Evolutionary conservation across 2,329 filamentous ascomycete species (phyloP).

Genomic region (Fusarium drepaniforme): DNA sequence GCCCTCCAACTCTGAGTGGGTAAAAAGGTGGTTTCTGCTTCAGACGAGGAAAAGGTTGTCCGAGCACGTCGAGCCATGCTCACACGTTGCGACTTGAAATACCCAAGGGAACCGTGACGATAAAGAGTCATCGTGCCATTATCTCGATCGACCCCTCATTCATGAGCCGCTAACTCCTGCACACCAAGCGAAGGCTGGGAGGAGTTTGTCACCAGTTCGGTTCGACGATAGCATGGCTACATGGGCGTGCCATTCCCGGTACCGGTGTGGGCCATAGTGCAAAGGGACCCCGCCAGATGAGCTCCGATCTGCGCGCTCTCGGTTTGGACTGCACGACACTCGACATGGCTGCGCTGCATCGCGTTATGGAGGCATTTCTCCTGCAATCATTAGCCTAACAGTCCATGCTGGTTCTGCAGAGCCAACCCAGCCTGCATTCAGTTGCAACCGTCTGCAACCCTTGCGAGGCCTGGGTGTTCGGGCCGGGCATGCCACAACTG

Average conservation of each 20-base stretch:
- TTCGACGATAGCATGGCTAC: not conserved
- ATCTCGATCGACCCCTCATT: conserved; percentile 10
- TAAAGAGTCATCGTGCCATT: conserved; percentile 20
- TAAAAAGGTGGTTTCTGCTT: not conserved
- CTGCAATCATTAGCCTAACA: conserved; percentile 10
- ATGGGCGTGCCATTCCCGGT: not conserved
- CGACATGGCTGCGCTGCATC: conserved; percentile 5
- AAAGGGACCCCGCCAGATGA: conserved; percentile 8
- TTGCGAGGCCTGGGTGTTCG: conserved; percentile 4
- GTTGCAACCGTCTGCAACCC: not conserved
- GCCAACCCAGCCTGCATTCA: not conserved
- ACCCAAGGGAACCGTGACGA: not conserved
- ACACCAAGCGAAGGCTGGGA: conserved; percentile 7
- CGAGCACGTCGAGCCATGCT: conserved; percentile 3
- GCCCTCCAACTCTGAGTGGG: not conserved
- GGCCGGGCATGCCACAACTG: conserved; percentile 18
- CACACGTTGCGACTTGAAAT: not conserved
- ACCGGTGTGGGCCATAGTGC: conserved; percentile 12
- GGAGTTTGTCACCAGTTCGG: conserved; percentile 11
- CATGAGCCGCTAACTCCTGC: conserved; percentile 20
- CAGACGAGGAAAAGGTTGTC: not conserved
- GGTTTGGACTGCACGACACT: conserved; percentile 1
- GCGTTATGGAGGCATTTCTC: conserved; percentile 9
- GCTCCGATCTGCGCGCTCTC: not conserved
- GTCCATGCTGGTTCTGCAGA: conserved; percentile 1